Evolutionary conservation across 495 filamentous ascomycete species (phyloP).

Genomic region (Penicillium roqueforti): DNA sequence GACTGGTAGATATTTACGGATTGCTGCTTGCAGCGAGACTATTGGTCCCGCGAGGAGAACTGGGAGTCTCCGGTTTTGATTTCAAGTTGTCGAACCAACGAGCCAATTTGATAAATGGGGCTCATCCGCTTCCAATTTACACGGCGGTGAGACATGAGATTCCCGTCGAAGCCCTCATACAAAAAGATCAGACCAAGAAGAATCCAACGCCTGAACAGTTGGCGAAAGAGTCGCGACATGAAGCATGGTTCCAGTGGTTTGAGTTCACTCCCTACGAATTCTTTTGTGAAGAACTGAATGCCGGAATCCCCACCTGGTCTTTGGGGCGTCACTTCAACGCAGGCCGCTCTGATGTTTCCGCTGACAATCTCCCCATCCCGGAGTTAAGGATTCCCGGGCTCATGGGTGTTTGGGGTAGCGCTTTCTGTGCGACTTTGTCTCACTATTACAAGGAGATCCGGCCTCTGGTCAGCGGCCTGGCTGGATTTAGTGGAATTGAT

Average conservation of each 20-base stretch:
- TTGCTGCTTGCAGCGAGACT: slow-evolving; percentile 77
- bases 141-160: slow-evolving; percentile 95
- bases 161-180: slow-evolving; percentile 48
- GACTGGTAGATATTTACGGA: slow-evolving; percentile 89
- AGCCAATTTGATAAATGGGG: slow-evolving; percentile 64
- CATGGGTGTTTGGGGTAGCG: slow-evolving; percentile 90
- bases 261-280: slow-evolving; percentile 95
- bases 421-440: slow-evolving; percentile 89
- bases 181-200: slow-evolving; percentile 22
- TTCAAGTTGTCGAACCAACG: slow-evolving; percentile 86
- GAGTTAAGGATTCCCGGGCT: slow-evolving; percentile 76
- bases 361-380: slow-evolving; percentile 61
- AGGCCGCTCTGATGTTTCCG: slow-evolving; percentile 57
- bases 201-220: slow-evolving; percentile 42
- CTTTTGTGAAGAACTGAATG: slow-evolving; percentile 86
- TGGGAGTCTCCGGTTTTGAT: slow-evolving; percentile 68
- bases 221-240: slow-evolving; percentile 61
- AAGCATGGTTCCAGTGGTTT: slow-evolving; percentile 98
- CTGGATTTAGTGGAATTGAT: slow-evolving; percentile 75
- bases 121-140: slow-evolving; percentile 88
- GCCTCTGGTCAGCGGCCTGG: slow-evolving; percentile 67
- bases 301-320: slow-evolving; percentile 93
- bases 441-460: slow-evolving; percentile 95
- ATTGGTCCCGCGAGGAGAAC: slow-evolving; percentile 78
- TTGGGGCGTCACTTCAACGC: slow-evolving; percentile 76